Percentiles rank a stretch among this genome's conserved stretches.
phyloP scores from a whole-genome alignment of 2,329 filamentous ascomycete genomes.

The Neurospora crassa region DNA sequence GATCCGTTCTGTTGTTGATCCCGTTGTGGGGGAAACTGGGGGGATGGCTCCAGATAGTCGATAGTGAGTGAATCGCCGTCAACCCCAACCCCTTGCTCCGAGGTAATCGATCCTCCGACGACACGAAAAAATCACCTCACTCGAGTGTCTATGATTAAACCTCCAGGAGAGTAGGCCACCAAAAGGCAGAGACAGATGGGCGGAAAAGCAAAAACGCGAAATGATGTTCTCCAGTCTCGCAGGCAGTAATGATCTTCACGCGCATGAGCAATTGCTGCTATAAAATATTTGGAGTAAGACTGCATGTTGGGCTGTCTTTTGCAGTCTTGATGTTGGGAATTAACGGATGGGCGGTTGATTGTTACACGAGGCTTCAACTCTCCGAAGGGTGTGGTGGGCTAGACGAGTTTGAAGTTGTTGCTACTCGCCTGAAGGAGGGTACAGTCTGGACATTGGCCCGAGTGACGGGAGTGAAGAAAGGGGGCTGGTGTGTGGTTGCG shows the following conservation, averaged over 20 bases:
- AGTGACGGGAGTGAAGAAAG: neutral
- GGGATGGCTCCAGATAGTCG: neutral
- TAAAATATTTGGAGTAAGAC: neutral
- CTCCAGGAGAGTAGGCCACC: neutral
- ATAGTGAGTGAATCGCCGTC: neutral
- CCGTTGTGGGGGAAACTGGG: neutral
- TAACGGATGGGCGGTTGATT: neutral
- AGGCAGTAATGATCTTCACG: neutral
- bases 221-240: neutral
- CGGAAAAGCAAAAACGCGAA: neutral
- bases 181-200: neutral
- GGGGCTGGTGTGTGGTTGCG: neutral
- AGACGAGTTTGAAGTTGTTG: neutral
- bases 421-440: neutral
- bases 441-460: neutral
- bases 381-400: neutral
- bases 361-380: neutral
- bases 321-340: neutral
- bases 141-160: neutral
- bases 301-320: neutral
- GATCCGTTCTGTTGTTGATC: neutral
- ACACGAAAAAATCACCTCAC: neutral
- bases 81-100: neutral
- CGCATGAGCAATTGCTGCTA: neutral
- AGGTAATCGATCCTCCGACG: neutral